These are phyloP conservation scores for Eucommia ulmoides DNA, from an alignment of 257 asterid species.

Conservation along the genomic window DNA sequence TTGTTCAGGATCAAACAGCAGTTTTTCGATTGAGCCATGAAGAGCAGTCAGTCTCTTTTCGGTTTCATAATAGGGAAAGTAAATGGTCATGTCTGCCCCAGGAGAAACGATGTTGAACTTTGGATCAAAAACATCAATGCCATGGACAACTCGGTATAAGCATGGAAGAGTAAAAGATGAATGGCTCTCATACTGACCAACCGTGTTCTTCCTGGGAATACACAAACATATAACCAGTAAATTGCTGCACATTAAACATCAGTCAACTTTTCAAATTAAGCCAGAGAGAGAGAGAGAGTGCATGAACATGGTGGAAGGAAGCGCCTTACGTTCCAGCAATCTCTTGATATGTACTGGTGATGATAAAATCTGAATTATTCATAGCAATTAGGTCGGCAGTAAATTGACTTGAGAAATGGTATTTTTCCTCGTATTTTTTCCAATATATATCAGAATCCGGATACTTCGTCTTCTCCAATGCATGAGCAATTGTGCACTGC, in stretches of 20 bases:
- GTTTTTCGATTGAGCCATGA: constrained; percentile 55
- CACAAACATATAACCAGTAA: constrained; percentile 1
- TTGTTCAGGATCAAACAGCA: constrained; percentile 73
- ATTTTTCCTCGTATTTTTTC: constrained; percentile 79
- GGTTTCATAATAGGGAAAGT: constrained; percentile 58
- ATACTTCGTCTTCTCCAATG: constrained; percentile 94
- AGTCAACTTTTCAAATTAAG: neutral
- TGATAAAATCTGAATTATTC: constrained; percentile 89
- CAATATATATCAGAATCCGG: constrained; percentile 96
- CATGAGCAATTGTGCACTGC: constrained; percentile 98
- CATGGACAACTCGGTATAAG: constrained; percentile 93
- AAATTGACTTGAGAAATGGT: constrained; percentile 93
- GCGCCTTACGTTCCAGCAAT: constrained; percentile 93
- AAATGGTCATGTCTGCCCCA: constrained; percentile 81
- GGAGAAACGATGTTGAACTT: constrained; percentile 99
- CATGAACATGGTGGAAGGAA: constrained; percentile 1
- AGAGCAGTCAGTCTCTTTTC: constrained; percentile 71
- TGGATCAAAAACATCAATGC: constrained; percentile 90
- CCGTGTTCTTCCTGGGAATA: constrained; percentile 65
- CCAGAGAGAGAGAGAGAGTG: neutral
- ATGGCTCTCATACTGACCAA: constrained; percentile 95
- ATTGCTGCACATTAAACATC: neutral
- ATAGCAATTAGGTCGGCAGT: constrained; percentile 95
- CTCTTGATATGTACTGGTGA: constrained; percentile 97
- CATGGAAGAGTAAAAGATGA: constrained; percentile 83